These are phyloP conservation scores for Diaporthe citrichinensis DNA, from an alignment of 2,329 filamentous ascomycete genomes.

Conservation along the genomic window DNA sequence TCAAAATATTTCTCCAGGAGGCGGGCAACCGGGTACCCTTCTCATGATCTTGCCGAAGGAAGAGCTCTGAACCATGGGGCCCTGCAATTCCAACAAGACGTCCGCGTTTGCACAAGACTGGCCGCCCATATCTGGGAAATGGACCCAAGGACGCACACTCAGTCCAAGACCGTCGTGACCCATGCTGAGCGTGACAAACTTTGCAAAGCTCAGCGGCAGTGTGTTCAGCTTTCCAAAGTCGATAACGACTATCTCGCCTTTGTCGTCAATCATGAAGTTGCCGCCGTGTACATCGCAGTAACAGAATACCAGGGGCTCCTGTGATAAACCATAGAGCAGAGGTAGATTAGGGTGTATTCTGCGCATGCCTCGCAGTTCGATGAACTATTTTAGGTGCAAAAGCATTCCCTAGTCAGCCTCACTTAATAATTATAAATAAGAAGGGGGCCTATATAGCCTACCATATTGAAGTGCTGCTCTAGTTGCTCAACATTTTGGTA, in stretches of 20 bases:
- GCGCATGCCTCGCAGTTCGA: slow-evolving; percentile 1
- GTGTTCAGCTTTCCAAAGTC: neutral
- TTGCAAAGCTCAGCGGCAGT: neutral
- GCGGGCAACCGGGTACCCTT: slow-evolving; percentile 14
- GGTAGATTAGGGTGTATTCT: neutral
- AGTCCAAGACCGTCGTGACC: neutral
- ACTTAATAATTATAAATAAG: neutral
- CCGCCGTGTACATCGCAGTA: neutral
- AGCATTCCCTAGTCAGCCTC: neutral
- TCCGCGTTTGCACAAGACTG: neutral
- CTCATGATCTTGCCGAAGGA: neutral
- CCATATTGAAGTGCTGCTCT: slow-evolving; percentile 23
- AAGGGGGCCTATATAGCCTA: slow-evolving; percentile 7
- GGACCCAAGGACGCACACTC: neutral
- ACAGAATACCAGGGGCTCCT: slow-evolving; percentile 18
- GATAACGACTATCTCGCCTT: neutral
- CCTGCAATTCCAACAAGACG: neutral
- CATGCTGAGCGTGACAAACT: neutral
- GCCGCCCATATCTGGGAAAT: slow-evolving; percentile 12
- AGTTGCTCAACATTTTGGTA: neutral
- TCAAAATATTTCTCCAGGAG: neutral
- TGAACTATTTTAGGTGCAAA: neutral
- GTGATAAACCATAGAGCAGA: neutral
- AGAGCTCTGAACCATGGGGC: neutral
- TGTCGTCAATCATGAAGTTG: slow-evolving; percentile 11